phyloP scores from a whole-genome alignment of 345 rosid species.

The Kandelia obovata region DNA sequence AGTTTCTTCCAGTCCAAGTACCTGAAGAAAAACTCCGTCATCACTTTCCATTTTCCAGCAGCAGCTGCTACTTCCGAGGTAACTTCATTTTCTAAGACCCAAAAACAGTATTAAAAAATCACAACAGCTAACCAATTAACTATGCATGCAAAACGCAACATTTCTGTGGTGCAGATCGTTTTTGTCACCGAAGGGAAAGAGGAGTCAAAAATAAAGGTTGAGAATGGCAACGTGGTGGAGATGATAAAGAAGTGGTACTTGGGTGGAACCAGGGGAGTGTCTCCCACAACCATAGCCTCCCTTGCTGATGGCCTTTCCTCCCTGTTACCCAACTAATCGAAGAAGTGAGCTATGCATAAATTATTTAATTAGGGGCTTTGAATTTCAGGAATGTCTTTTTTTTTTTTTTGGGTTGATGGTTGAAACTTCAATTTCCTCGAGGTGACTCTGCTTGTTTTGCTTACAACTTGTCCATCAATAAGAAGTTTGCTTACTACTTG shows the following conservation, averaged over 20 bases:
- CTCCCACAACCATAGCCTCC: slow-evolving; percentile 60
- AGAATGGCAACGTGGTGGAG: slow-evolving; percentile 67
- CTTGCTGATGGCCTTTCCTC: slow-evolving; percentile 48
- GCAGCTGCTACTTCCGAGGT: slow-evolving; percentile 55
- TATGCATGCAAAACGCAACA: neutral
- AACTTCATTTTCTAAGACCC: neutral
- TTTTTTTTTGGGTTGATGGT: no score
- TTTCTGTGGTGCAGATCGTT: slow-evolving; percentile 35
- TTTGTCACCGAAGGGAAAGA: slow-evolving; percentile 65
- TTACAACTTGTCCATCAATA: no score
- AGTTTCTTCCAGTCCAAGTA: slow-evolving; percentile 87
- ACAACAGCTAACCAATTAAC: neutral
- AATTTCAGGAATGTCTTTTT: no score
- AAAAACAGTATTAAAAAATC: neutral
- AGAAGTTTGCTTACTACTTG: no score
- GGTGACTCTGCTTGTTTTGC: no score
- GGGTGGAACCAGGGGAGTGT: slow-evolving; percentile 71
- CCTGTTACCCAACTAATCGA: slow-evolving; percentile 29
- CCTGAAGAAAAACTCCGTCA: slow-evolving; percentile 61
- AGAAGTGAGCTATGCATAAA: no score
- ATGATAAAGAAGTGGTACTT: slow-evolving; percentile 89
- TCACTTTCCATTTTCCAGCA: slow-evolving; percentile 70
- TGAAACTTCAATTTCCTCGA: no score
- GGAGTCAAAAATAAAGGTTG: slow-evolving; percentile 54
- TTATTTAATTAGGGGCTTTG: no score